Percentiles rank a stretch among this genome's conserved stretches.
phyloP scores from a whole-genome alignment of 2,329 filamentous ascomycete species.

The Pyricularia grisea region DNA sequence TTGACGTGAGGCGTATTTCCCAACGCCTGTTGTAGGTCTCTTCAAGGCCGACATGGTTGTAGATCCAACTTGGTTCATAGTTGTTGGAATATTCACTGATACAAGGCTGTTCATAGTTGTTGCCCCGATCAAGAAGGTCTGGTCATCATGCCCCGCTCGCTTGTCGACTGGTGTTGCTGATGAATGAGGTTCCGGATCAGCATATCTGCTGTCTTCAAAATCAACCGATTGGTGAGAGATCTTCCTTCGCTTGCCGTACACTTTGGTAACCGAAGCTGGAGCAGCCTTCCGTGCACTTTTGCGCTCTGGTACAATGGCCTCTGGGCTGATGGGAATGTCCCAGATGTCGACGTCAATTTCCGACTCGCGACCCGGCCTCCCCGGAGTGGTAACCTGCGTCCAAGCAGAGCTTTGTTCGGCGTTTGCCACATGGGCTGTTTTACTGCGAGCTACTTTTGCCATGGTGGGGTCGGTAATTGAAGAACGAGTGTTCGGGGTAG shows the following conservation, averaged over 20 bases:
- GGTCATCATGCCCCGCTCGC: neutral
- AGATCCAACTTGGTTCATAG: neutral
- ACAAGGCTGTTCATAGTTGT: neutral
- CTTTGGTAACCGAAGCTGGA: neutral
- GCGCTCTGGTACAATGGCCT: neutral
- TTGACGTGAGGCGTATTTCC: conserved; percentile 1
- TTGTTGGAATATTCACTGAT: neutral
- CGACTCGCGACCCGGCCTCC: conserved; percentile 11
- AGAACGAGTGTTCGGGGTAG: neutral
- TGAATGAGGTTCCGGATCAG: neutral
- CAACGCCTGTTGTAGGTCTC: neutral
- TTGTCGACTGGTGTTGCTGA: neutral
- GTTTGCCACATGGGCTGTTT: conserved; percentile 8
- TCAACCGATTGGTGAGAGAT: neutral
- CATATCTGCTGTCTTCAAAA: neutral
- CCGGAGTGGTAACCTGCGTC: conserved; percentile 24
- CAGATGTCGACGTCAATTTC: conserved; percentile 22
- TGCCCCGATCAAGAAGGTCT: neutral
- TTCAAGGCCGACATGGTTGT: neutral
- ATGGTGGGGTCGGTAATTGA: neutral
- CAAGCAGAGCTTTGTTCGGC: conserved; percentile 14
- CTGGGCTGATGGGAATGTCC: conserved; percentile 35
- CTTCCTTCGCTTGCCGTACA: conserved; percentile 12
- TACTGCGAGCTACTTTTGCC: conserved; percentile 4
- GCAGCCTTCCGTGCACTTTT: neutral